Conservation (phyloP, 2,329 filamentous ascomycete species). For the Alternaria sp. region DNA sequence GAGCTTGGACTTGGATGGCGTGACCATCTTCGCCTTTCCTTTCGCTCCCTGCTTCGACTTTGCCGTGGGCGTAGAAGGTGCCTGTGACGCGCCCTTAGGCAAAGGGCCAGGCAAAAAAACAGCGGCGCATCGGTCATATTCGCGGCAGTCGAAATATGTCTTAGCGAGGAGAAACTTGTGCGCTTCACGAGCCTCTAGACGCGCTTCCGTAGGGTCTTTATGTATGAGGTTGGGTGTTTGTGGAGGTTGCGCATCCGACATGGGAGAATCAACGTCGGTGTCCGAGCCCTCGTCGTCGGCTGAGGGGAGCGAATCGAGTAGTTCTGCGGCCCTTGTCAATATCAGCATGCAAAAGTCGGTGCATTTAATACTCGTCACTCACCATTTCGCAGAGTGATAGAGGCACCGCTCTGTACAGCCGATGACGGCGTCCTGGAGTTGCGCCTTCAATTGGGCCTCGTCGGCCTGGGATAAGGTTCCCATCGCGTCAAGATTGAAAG, state of each 20-base stretch:
- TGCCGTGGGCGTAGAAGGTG: conserved; percentile 50
- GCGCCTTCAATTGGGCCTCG: conserved; percentile 69
- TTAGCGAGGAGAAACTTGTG: conserved; percentile 90
- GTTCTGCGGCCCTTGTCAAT: conserved; percentile 82
- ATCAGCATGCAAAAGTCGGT: conserved; percentile 32
- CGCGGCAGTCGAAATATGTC: conserved; percentile 91
- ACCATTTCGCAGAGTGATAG: conserved; percentile 98
- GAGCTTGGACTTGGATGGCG: conserved; percentile 48
- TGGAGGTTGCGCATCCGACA: conserved; percentile 61
- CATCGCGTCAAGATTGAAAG: conserved; percentile 12
- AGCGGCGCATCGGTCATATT: conserved; percentile 91
- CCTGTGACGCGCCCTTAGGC: conserved; percentile 69
- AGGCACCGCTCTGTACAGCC: conserved; percentile 94
- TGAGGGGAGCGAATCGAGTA: conserved; percentile 79
- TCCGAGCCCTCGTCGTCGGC: conserved; percentile 66
- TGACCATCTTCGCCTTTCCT: conserved; percentile 63
- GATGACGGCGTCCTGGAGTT: conserved; percentile 83
- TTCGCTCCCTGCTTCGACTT: conserved; percentile 60
- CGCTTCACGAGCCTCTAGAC: conserved; percentile 79
- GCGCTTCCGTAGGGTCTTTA: conserved; percentile 74
- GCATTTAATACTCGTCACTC: conserved; percentile 17
- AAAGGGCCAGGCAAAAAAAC: conserved; percentile 86
- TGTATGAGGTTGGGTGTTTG: conserved; percentile 59
- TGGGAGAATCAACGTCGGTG: conserved; percentile 66
- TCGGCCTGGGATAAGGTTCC: conserved; percentile 53